phyloP scores from a whole-genome alignment of 768 basidiomycete species.

The Phlebiopsis gigantea region DNA sequence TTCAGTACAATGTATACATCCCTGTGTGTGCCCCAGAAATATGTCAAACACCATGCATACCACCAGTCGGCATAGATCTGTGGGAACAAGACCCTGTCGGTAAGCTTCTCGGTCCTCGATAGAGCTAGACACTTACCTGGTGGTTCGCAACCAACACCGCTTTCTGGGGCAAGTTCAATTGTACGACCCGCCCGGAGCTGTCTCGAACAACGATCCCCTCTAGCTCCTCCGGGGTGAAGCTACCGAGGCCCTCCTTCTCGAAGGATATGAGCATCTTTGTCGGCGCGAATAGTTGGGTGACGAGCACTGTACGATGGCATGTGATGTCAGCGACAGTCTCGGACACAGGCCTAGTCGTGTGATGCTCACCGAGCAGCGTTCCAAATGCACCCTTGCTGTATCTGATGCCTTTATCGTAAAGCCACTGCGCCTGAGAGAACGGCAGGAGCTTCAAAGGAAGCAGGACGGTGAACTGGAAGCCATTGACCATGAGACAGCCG shows the following conservation, averaged over 20 bases:
- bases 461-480: slow-evolving; percentile 66
- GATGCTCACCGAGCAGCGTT: slow-evolving; percentile 56
- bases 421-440: slow-evolving; percentile 43
- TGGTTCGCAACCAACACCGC: slow-evolving; percentile 89
- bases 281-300: slow-evolving; percentile 80
- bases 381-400: slow-evolving; percentile 85
- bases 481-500: slow-evolving; percentile 66
- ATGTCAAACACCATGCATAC: slow-evolving; percentile 83
- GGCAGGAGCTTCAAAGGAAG: slow-evolving; percentile 64
- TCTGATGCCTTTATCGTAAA: slow-evolving; percentile 68
- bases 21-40: slow-evolving; percentile 60
- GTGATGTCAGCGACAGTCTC: not conserved
- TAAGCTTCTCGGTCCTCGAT: not conserved
- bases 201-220: slow-evolving; percentile 53
- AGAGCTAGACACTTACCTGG: slow-evolving; percentile 48
- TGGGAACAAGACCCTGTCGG: not conserved
- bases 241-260: slow-evolving; percentile 62
- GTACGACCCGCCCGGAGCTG: slow-evolving; percentile 46
- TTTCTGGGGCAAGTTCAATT: slow-evolving; percentile 70
- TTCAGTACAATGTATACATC: slow-evolving; percentile 90
- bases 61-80: slow-evolving; percentile 78
- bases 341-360: not conserved
- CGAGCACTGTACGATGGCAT: slow-evolving; percentile 47
- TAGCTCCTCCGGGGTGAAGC: slow-evolving; percentile 56
- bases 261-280: slow-evolving; percentile 69